Evolutionary conservation across 768 basidiomycete genomes (phyloP), one percentile per base, ranked within the genome.

Genomic region (Harrya chromipes): DNA sequence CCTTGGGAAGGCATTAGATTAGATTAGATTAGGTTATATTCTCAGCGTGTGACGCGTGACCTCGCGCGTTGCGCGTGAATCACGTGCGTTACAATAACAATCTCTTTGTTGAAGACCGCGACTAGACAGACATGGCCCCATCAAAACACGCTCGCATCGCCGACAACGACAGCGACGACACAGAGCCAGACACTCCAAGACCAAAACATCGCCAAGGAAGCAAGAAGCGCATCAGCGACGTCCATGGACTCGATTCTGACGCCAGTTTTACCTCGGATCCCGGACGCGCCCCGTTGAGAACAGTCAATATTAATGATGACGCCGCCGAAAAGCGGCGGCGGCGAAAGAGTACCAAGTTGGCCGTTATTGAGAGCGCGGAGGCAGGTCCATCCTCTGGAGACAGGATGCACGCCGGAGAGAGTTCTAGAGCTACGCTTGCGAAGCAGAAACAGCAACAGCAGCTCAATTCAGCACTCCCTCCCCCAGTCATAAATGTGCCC

Each of bases 241-340:
- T 67, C 29, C 71, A 79, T 57, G 67, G 69, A 40, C 71, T 72
- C 29, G 62, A 64, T 23, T 53, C 59, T 12, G 64, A 67, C 43
- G 62, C 59, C 34, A 72, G 71, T 31, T 73, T 74, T 47, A 56
- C 59, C 6, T 60, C 65, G 14, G 61, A 76, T 35, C 39, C 64
- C 4, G 67, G 70, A 35, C 59, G 84, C 76, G 53, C 77, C 73
- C 68, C 68, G 12, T 52, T 62, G 50, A 61, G 57, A 49, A 42
- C 68, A 19, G 72, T 74, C 43, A 76, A 71, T 55, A 69, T 82
- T 37, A 94, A 94, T 67, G 91, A 94, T 63, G 92, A 94, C 69
- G 80, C 78, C 3, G 90, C 90, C 0, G 92, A 94, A 74, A 92
- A 91, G 66, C 79, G 91, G 42, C 76, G 84, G 49, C 72, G 92